These are phyloP conservation scores for Cystobasidium tubakii DNA, from an alignment of 768 basidiomycete species.

Conservation along the genomic window DNA sequence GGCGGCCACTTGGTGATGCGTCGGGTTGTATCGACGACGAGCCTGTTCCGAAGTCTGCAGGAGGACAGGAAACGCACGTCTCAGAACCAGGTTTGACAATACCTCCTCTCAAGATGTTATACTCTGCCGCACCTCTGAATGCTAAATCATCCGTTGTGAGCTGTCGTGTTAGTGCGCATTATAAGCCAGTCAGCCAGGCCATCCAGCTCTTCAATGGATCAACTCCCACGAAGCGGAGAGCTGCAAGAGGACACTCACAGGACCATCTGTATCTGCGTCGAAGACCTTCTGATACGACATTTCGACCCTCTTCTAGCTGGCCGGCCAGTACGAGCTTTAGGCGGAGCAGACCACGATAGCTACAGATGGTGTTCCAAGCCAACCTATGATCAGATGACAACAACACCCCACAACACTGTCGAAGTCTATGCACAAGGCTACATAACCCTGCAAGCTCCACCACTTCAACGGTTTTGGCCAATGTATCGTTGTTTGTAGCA, in stretches of 20 bases:
- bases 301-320: neutral
- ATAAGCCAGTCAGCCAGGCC: neutral
- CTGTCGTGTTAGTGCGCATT: neutral
- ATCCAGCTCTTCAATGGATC: neutral
- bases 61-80: neutral
- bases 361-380: too few species aligned
- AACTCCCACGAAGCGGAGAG: too few species aligned
- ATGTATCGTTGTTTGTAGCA: too few species aligned
- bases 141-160: slow-evolving; percentile 24
- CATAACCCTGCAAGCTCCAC: too few species aligned
- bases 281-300: slow-evolving; percentile 33
- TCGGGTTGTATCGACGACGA: slow-evolving; percentile 24
- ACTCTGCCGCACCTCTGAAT: slow-evolving; percentile 25
- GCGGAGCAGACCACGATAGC: neutral
- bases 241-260: neutral
- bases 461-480: too few species aligned
- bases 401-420: too few species aligned
- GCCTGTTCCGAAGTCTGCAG: slow-evolving; percentile 37
- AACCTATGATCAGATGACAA: too few species aligned
- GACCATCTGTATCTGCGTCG: slow-evolving; percentile 23
- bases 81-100: too few species aligned
- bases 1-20: neutral
- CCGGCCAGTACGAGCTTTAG: neutral
- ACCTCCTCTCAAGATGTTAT: neutral
- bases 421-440: too few species aligned